phyloP scores from a whole-genome alignment of 2,329 filamentous ascomycete species.

The Colletotrichum phormii region DNA sequence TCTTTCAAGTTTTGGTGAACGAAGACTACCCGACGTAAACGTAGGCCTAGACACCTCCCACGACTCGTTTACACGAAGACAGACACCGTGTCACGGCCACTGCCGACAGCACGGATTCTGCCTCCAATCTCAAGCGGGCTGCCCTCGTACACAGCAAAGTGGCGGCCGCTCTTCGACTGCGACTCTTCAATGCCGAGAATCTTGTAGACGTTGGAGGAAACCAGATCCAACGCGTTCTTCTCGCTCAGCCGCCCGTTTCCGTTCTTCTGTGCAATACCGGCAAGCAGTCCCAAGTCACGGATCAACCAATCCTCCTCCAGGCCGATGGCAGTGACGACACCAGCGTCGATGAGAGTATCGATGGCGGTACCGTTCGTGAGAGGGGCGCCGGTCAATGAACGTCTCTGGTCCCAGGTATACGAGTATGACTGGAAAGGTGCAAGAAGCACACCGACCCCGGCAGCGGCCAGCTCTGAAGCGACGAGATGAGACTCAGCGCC shows the following conservation, averaged over 20 bases:
- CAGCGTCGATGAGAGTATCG: slow-evolving; percentile 67
- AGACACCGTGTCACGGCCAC: slow-evolving; percentile 51
- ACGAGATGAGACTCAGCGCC: slow-evolving; percentile 73
- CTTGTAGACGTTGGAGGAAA: slow-evolving; percentile 67
- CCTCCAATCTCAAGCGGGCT: slow-evolving; percentile 71
- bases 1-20: not conserved
- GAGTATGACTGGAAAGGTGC: slow-evolving; percentile 68
- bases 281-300: slow-evolving; percentile 68
- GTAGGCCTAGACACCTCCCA: not conserved
- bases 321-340: slow-evolving; percentile 68
- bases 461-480: slow-evolving; percentile 66
- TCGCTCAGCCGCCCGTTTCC: slow-evolving; percentile 65
- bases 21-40: not conserved
- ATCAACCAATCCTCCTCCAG: slow-evolving; percentile 72
- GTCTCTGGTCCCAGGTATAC: slow-evolving; percentile 69
- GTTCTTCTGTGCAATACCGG: slow-evolving; percentile 70
- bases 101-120: slow-evolving; percentile 64
- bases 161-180: slow-evolving; percentile 43
- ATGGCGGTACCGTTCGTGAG: slow-evolving; percentile 73
- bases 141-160: slow-evolving; percentile 74
- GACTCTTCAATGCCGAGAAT: slow-evolving; percentile 62
- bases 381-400: slow-evolving; percentile 72
- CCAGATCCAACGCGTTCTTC: slow-evolving; percentile 66
- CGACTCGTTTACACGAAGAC: slow-evolving; percentile 47
- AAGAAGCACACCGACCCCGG: slow-evolving; percentile 69